A percentile compares a stretch with the other conserved stretches of the same genome.
Evolutionary conservation across 352 stramenopile species (phyloP).

Genomic region (Globisporangium iwayamae): DNA sequence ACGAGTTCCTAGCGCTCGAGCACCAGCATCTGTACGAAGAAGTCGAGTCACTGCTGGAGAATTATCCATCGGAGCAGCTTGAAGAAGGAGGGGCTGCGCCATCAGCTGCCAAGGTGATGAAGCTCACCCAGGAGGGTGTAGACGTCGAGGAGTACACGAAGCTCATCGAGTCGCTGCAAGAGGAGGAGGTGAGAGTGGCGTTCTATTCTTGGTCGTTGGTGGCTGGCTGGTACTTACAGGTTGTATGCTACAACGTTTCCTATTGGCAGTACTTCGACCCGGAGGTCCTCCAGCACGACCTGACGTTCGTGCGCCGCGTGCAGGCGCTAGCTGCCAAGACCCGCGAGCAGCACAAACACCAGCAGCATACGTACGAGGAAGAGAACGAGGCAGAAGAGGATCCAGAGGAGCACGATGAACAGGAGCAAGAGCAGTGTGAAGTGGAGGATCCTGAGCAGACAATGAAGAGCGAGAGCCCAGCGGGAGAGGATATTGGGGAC

Average conservation of each 20-base stretch:
- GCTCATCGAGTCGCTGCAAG: conserved; percentile 37
- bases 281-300: conserved; percentile 39
- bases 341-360: conserved; percentile 23
- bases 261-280: conserved; percentile 40
- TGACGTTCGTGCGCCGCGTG: conserved; percentile 58
- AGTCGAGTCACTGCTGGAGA: conserved; percentile 54
- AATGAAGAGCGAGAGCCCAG: neutral
- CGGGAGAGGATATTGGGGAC: neutral
- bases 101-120: neutral
- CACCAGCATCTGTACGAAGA: conserved; percentile 73
- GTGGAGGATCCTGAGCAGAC: neutral
- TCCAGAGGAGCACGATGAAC: neutral
- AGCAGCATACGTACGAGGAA: conserved; percentile 18
- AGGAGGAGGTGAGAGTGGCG: conserved; percentile 33
- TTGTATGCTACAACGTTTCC: neutral
- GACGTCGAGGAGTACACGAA: conserved; percentile 41
- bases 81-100: neutral
- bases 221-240: neutral
- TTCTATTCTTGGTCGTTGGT: neutral
- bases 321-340: conserved; percentile 51
- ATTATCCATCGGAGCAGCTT: conserved; percentile 23
- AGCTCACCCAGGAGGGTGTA: conserved; percentile 11
- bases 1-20: conserved; percentile 55
- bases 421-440: neutral
- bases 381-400: neutral